Conservation (phyloP, 2,329 filamentous ascomycete species). For the Moelleriella libera region DNA sequence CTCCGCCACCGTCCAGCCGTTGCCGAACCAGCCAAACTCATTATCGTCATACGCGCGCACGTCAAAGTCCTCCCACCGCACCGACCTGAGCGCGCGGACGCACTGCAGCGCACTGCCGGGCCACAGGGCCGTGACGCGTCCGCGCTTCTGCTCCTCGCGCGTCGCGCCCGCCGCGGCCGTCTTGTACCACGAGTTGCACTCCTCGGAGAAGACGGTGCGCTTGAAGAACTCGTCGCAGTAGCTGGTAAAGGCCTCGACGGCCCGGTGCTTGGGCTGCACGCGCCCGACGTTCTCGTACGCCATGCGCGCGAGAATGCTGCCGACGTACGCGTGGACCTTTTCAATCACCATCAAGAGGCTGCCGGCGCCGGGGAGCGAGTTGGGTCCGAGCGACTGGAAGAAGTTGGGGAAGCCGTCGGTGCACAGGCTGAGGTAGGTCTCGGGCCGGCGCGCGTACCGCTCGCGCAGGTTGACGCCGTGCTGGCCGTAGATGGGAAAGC, state of each 20-base stretch:
- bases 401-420: constrained; percentile 34
- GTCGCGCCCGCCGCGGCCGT: neutral
- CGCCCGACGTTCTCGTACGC: neutral
- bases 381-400: neutral
- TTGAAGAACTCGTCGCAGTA: neutral
- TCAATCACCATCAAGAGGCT: neutral
- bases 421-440: constrained; percentile 33
- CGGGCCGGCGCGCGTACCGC: constrained; percentile 25
- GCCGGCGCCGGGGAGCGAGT: neutral
- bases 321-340: neutral
- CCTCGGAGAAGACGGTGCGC: neutral
- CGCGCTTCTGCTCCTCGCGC: neutral
- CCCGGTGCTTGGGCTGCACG: neutral
- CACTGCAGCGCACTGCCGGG: neutral
- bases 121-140: neutral
- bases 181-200: neutral
- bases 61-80: neutral
- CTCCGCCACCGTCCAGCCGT: neutral
- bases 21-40: neutral
- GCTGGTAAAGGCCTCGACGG: neutral
- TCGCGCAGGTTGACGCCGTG: constrained; percentile 31
- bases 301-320: neutral
- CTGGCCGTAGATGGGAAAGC: constrained; percentile 31
- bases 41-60: neutral
- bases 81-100: neutral